Evolutionary conservation across 1,284 basidiomycete species (phyloP).

Genomic region (Pisolithus thermaeus): DNA sequence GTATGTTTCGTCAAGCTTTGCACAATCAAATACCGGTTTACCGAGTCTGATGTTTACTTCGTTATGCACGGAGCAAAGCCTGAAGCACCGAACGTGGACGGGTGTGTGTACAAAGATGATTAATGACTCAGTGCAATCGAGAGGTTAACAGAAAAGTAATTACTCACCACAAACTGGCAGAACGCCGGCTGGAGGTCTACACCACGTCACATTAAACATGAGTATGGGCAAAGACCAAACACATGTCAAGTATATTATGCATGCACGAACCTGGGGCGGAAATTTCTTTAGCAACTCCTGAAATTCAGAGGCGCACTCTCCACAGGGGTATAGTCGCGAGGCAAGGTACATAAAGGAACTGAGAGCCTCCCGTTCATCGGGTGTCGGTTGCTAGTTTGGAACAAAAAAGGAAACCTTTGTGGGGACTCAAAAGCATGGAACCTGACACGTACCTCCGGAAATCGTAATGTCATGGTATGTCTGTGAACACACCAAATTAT

Average conservation of each 20-base stretch:
- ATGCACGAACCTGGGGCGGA: constrained; percentile 75
- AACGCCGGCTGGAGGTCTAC: constrained; percentile 79
- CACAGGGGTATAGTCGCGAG: constrained; percentile 73
- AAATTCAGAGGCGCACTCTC: constrained; percentile 93
- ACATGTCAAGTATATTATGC: not conserved
- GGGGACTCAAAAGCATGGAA: not conserved
- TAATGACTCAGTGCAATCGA: not conserved
- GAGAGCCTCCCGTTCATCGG: constrained; percentile 78
- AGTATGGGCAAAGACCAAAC: not conserved
- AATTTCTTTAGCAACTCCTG: constrained; percentile 76
- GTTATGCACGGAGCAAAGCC: constrained; percentile 87
- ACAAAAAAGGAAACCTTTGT: not conserved
- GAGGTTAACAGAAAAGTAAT: not conserved
- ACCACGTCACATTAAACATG: not conserved
- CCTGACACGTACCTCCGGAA: constrained; percentile 60
- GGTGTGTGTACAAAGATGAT: not conserved
- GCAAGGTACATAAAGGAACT: constrained; percentile 81
- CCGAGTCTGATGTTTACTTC: constrained; percentile 81
- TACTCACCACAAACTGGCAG: constrained; percentile 73
- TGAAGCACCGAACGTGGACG: constrained; percentile 14
- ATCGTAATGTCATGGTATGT: constrained; percentile 92
- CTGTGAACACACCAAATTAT: constrained; percentile 33
- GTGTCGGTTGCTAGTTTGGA: constrained; percentile 64
- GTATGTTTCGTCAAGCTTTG: constrained; percentile 81
- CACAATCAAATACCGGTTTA: constrained; percentile 88